These are phyloP conservation scores for Aspergillus campestris DNA, from an alignment of 495 filamentous ascomycete genomes.

Conservation along the genomic window DNA sequence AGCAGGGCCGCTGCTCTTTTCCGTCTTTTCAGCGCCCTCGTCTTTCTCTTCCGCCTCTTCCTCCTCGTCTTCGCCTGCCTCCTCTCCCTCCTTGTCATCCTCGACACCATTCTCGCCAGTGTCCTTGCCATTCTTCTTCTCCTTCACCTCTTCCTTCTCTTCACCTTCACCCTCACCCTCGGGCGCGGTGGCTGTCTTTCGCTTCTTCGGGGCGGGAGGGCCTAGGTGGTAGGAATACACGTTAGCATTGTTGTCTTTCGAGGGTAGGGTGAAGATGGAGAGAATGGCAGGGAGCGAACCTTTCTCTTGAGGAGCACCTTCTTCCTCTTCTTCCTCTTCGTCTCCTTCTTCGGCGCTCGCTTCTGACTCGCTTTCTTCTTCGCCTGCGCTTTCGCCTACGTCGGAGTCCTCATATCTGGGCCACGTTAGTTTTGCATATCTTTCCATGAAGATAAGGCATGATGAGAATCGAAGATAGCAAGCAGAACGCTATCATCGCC, in stretches of 20 bases:
- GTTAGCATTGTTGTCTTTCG: too few relatives aligned
- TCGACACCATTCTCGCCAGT: conserved; percentile 20
- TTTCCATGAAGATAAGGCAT: too few relatives aligned
- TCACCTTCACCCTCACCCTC: conserved; percentile 22
- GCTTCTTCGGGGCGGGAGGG: conserved; percentile 35
- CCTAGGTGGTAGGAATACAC: conserved; percentile 7
- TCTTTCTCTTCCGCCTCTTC: conserved; percentile 26
- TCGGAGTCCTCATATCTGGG: conserved; percentile 46
- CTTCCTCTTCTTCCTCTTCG: conserved; percentile 21
- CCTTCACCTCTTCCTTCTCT: conserved; percentile 23
- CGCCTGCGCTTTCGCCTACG: conserved; percentile 36
- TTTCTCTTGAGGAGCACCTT: conserved; percentile 20
- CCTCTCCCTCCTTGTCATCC: conserved; percentile 21
- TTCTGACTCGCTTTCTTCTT: conserved; percentile 22
- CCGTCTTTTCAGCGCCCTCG: conserved; percentile 21
- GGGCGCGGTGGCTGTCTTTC: conserved; percentile 25
- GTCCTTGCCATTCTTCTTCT: conserved; percentile 24
- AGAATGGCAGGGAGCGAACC: conserved; percentile 10
- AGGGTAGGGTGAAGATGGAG: too few relatives aligned
- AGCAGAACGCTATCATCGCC: too few relatives aligned
- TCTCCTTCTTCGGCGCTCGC: conserved; percentile 22
- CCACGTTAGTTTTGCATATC: background rate
- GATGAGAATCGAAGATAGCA: too few relatives aligned
- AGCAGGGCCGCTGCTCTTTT: conserved; percentile 34
- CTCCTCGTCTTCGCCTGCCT: conserved; percentile 27